These are phyloP conservation scores for Yamadazyma triangularis DNA, from an alignment of 1,139 yeast species.

Conservation along the genomic window DNA sequence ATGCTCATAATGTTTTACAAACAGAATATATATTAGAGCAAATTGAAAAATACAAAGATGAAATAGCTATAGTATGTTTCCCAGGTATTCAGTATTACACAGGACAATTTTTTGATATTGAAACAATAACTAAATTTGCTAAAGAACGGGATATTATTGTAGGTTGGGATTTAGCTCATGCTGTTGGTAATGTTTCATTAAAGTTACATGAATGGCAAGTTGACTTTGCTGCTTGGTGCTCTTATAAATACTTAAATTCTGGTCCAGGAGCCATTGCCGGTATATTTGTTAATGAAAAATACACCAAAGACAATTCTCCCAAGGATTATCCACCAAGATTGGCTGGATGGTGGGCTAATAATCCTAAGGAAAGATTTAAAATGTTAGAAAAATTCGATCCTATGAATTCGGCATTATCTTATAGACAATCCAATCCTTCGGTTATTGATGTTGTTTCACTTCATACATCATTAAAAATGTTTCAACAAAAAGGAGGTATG, in stretches of 20 bases:
- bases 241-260: slow-evolving; percentile 83
- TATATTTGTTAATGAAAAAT: slow-evolving; percentile 60
- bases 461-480: slow-evolving; percentile 59
- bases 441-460: slow-evolving; percentile 78
- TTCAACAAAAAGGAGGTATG: slow-evolving; percentile 62
- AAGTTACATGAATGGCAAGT: slow-evolving; percentile 81
- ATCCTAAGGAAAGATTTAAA: slow-evolving; percentile 61
- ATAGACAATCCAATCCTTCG: slow-evolving; percentile 89
- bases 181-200: slow-evolving; percentile 80
- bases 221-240: slow-evolving; percentile 94
- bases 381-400: slow-evolving; percentile 83
- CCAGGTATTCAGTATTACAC: slow-evolving; percentile 92
- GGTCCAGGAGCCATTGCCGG: slow-evolving; percentile 96
- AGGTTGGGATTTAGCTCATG: slow-evolving; percentile 97
- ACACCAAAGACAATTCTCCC: slow-evolving; percentile 30
- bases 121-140: slow-evolving; percentile 57
- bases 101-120: slow-evolving; percentile 80
- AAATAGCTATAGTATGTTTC: slow-evolving; percentile 69
- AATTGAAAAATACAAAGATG: slow-evolving; percentile 56
- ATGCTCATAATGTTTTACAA: slow-evolving; percentile 51
- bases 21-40: slow-evolving; percentile 59
- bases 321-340: slow-evolving; percentile 54
- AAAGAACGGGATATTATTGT: slow-evolving; percentile 49
- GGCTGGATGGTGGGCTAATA: slow-evolving; percentile 99
- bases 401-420: slow-evolving; percentile 77